A percentile compares a stretch with the other conserved stretches of the same genome.
Evolutionary conservation across 2,329 filamentous ascomycete species (phyloP).

Genomic region (Lasiodiplodia theobromae): DNA sequence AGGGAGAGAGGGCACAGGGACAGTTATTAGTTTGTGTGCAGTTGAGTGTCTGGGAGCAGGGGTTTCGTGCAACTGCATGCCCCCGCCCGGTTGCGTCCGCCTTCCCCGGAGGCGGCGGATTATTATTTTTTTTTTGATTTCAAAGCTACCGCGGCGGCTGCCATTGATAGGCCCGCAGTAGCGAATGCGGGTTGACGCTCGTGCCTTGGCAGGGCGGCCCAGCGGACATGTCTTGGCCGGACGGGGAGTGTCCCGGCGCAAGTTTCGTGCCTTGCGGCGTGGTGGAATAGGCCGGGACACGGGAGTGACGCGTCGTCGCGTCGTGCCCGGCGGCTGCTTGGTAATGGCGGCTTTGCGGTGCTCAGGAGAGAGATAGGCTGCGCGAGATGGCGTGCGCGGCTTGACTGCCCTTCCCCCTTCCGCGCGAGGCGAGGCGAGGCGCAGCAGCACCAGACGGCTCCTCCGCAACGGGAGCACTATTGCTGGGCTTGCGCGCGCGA

Average conservation of each 20-base stretch:
- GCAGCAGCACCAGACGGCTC: constrained; percentile 7
- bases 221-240: too few relatives aligned
- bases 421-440: constrained; percentile 19
- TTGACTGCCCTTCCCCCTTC: background rate
- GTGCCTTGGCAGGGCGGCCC: constrained; percentile 1
- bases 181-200: background rate
- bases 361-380: constrained; percentile 22
- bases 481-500: too few relatives aligned
- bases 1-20: background rate
- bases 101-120: constrained; percentile 1
- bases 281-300: background rate
- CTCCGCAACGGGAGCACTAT: too few relatives aligned
- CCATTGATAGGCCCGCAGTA: background rate
- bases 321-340: constrained; percentile 2
- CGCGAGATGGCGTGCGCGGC: constrained; percentile 7
- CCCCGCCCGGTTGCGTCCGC: constrained; percentile 5
- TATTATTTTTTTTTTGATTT: constrained; percentile 21
- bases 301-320: constrained; percentile 4
- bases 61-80: background rate
- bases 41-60: background rate
- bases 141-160: constrained; percentile 8
- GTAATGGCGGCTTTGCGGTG: background rate
- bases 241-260: background rate
- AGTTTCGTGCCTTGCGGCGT: background rate
- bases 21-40: background rate